Conservation (phyloP, 2,329 filamentous ascomycete genomes). For the Pseudofabraea citricarpa region DNA sequence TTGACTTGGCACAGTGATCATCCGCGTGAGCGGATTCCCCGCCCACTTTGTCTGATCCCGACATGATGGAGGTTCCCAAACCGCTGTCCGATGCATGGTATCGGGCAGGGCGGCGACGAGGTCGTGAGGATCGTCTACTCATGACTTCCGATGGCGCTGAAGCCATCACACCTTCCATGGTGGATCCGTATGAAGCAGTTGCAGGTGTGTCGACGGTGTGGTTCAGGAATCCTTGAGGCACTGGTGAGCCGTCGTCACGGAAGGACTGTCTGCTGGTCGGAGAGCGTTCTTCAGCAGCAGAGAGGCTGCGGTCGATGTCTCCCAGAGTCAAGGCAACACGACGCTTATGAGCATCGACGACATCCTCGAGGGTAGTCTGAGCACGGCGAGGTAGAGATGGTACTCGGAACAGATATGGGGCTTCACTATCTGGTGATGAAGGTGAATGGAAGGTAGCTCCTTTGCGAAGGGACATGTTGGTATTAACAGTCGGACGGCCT, state of each 20-base stretch:
- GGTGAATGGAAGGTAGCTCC: slow-evolving; percentile 58
- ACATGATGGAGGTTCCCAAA: slow-evolving; percentile 75
- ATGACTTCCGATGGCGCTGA: slow-evolving; percentile 32
- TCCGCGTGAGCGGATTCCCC: slow-evolving; percentile 35
- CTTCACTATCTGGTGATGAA: slow-evolving; percentile 31
- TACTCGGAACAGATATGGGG: slow-evolving; percentile 33
- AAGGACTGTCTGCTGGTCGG: slow-evolving; percentile 35
- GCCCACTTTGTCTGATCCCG: slow-evolving; percentile 47
- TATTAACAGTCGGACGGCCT: slow-evolving; percentile 44
- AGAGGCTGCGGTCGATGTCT: slow-evolving; percentile 59
- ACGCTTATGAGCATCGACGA: slow-evolving; percentile 63
- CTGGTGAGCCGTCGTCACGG: slow-evolving; percentile 52
- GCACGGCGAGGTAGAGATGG: slow-evolving; percentile 55
- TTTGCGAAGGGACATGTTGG: slow-evolving; percentile 60
- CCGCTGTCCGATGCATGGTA: slow-evolving; percentile 82
- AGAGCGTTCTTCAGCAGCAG: slow-evolving; percentile 37
- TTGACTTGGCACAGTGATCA: slow-evolving; percentile 31
- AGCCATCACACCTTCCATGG: slow-evolving; percentile 36
- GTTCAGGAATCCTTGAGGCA: slow-evolving; percentile 55
- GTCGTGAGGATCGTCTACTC: slow-evolving; percentile 48
- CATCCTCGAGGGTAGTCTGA: slow-evolving; percentile 66
- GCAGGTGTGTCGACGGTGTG: slow-evolving; percentile 46
- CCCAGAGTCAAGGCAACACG: slow-evolving; percentile 63
- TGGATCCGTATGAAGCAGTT: slow-evolving; percentile 21
- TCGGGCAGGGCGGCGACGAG: slow-evolving; percentile 48